Conservation (phyloP, 2,329 filamentous ascomycete species). For the Colletotrichum higginsianum region DNA sequence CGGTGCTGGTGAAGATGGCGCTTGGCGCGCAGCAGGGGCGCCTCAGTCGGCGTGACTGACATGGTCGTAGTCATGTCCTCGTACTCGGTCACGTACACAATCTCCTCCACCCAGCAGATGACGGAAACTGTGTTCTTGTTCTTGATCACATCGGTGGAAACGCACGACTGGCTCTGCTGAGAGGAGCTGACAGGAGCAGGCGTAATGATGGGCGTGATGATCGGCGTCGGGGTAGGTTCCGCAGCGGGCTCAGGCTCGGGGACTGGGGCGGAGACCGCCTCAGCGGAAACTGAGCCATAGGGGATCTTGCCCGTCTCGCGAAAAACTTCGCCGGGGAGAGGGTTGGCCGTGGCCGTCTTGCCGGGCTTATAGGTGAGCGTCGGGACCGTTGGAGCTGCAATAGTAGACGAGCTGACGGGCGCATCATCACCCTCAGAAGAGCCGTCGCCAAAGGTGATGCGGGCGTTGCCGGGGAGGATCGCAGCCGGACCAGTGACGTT, state of each 20-base stretch:
- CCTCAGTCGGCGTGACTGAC: conserved; percentile 52
- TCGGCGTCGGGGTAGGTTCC: conserved; percentile 39
- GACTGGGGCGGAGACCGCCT: conserved; percentile 40
- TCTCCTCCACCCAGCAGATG: conserved; percentile 70
- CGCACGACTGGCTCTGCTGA: conserved; percentile 50
- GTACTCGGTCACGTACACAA: conserved; percentile 67
- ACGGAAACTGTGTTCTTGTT: conserved; percentile 66
- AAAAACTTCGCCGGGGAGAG: conserved; percentile 61
- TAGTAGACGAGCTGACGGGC: conserved; percentile 33
- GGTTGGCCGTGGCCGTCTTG: conserved; percentile 50
- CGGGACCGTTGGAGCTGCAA: conserved; percentile 44
- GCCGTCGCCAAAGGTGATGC: conserved; percentile 56
- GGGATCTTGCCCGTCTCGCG: conserved; percentile 49
- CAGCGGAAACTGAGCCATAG: conserved; percentile 30
- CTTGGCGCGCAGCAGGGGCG: conserved; percentile 42
- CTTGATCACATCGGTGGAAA: conserved; percentile 69
- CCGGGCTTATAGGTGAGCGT: conserved; percentile 56
- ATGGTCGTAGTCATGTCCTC: conserved; percentile 58
- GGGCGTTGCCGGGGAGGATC: conserved; percentile 76
- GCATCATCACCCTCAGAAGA: conserved; percentile 38
- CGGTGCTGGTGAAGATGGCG: conserved; percentile 59
- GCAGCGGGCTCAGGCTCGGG: conserved; percentile 46
- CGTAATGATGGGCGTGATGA: conserved; percentile 50
- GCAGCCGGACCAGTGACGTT: conserved; percentile 69
- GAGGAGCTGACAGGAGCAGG: conserved; percentile 41